Evolutionary conservation across 2,329 filamentous ascomycete species (phyloP).

Genomic region (Aspergillus brunneoviolaceus): DNA sequence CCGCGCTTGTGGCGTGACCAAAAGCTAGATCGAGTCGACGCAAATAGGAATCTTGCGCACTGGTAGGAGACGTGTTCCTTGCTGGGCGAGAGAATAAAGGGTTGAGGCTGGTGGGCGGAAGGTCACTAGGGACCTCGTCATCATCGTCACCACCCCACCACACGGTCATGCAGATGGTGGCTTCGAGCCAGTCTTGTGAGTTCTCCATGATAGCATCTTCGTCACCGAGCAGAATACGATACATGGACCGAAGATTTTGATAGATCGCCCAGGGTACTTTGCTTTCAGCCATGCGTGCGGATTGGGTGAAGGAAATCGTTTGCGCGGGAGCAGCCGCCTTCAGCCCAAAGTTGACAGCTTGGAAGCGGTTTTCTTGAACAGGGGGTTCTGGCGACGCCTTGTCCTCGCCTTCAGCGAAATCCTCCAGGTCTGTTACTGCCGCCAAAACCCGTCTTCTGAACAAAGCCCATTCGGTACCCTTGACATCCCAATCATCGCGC

Average conservation of each 20-base stretch:
- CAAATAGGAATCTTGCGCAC: constrained; percentile 64
- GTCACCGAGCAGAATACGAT: constrained; percentile 76
- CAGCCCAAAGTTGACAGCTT: constrained; percentile 50
- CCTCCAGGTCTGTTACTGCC: constrained; percentile 68
- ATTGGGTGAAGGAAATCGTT: constrained; percentile 64
- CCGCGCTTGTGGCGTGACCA: constrained; percentile 61
- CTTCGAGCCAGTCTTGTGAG: constrained; percentile 90
- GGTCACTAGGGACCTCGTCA: constrained; percentile 34
- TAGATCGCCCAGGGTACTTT: constrained; percentile 89
- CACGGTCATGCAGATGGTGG: constrained; percentile 74
- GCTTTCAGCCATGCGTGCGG: constrained; percentile 72
- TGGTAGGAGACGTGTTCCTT: background rate
- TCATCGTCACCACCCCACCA: constrained; percentile 90
- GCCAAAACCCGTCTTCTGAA: constrained; percentile 75
- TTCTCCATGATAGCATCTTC: constrained; percentile 71
- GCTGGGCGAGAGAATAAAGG: constrained; percentile 19
- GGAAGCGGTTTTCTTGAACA: constrained; percentile 45
- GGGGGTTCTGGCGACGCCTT: constrained; percentile 43
- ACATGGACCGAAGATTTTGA: constrained; percentile 76
- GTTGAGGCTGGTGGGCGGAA: constrained; percentile 21
- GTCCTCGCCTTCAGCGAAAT: constrained; percentile 74
- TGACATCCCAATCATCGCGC: constrained; percentile 74
- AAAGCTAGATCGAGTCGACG: constrained; percentile 72
- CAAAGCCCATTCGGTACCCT: constrained; percentile 75
- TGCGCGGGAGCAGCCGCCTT: constrained; percentile 40